Evolutionary conservation across 192 early-diverging fungal genomes (phyloP).

Genomic region (Dispira parvispora): DNA sequence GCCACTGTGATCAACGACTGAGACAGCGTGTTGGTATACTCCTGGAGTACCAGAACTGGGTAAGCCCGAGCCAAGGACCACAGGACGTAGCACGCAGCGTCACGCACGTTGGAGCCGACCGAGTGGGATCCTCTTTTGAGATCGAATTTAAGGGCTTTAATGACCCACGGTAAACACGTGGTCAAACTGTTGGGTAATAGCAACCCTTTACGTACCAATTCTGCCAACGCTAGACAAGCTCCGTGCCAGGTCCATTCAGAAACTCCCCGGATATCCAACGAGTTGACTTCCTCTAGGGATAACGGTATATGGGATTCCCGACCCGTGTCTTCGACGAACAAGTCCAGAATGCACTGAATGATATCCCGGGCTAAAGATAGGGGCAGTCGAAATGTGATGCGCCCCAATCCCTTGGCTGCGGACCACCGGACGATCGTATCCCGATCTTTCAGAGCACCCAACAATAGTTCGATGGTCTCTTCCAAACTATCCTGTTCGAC

Average conservation of each 20-base stretch:
- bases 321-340: slow-evolving; percentile 68
- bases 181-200: slow-evolving; percentile 52
- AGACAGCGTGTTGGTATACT: slow-evolving; percentile 47
- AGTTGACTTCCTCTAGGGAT: background rate
- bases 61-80: slow-evolving; percentile 96
- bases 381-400: slow-evolving; percentile 68
- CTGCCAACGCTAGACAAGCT: slow-evolving; percentile 75
- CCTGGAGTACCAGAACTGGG: slow-evolving; percentile 44
- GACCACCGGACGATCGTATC: slow-evolving; percentile 95
- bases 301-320: slow-evolving; percentile 16
- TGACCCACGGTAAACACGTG: slow-evolving; percentile 66
- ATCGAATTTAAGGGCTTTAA: slow-evolving; percentile 73
- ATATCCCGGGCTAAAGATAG: slow-evolving; percentile 69
- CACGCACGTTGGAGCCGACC: slow-evolving; percentile 84
- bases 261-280: slow-evolving; percentile 51
- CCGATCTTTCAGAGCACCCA: slow-evolving; percentile 24
- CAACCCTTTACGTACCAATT: slow-evolving; percentile 74
- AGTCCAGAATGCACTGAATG: slow-evolving; percentile 50
- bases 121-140: slow-evolving; percentile 75
- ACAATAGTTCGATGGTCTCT: slow-evolving; percentile 5
- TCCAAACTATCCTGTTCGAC: background rate
- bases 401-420: slow-evolving; percentile 87
- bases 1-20: slow-evolving; percentile 61
- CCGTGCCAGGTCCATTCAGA: slow-evolving; percentile 94
- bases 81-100: slow-evolving; percentile 91